Evolutionary conservation across 257 asterid species (phyloP).

Genomic region (Fraxinus pennsylvanica): DNA sequence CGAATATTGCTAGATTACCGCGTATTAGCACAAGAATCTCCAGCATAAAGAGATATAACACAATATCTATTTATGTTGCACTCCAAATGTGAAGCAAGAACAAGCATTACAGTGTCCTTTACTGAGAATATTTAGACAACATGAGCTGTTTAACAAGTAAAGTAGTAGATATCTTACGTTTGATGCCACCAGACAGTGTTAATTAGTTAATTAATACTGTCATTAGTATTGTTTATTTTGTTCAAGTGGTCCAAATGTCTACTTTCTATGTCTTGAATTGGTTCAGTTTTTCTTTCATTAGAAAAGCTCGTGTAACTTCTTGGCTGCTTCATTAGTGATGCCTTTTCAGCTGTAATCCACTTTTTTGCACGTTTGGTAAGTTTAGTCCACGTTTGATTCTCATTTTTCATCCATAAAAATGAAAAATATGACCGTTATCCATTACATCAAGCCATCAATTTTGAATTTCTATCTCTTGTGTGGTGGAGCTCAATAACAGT

Average conservation of each 20-base stretch:
- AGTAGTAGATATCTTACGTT: conserved; percentile 5
- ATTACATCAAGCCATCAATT: too few species aligned
- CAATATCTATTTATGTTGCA: neutral
- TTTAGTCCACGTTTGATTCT: neutral
- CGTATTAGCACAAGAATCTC: neutral
- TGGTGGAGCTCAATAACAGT: too few species aligned
- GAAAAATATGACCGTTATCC: too few species aligned
- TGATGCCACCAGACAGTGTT: neutral
- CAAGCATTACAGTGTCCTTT: conserved; percentile 17
- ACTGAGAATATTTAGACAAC: conserved; percentile 12
- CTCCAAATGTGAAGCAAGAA: neutral
- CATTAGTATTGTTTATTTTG: neutral
- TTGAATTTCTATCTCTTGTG: too few species aligned
- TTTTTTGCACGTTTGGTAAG: neutral
- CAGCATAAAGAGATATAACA: neutral
- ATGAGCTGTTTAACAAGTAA: conserved; percentile 30
- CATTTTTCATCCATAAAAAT: too few species aligned
- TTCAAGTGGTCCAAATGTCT: neutral
- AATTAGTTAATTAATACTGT: neutral
- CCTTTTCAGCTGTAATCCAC: conserved; percentile 10
- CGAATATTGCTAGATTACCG: neutral
- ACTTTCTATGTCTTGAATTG: neutral
- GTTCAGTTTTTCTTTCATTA: neutral
- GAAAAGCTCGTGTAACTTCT: neutral
- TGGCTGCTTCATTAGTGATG: conserved; percentile 4